phyloP scores from a whole-genome alignment of 1,139 yeast species.

The Debaryomycetaceae sp. region DNA sequence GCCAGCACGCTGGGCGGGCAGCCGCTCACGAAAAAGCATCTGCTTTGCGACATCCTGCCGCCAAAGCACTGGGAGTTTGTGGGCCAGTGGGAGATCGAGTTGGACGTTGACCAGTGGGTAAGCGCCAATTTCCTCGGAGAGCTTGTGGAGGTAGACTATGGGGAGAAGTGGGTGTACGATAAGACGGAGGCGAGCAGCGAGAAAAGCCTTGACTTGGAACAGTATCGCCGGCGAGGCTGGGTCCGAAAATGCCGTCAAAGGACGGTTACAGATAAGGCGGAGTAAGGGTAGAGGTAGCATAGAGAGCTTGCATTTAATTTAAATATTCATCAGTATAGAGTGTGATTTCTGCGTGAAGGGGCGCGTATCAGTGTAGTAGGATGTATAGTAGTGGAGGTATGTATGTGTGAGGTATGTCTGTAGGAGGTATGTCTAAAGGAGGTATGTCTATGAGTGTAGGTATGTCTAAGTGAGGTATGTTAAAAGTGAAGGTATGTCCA shows the following conservation, averaged over 20 bases:
- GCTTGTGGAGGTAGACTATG: constrained; percentile 49
- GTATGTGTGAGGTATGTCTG: no score
- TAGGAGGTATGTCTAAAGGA: no score
- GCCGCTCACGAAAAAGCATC: constrained; percentile 8
- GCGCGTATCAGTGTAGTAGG: no score
- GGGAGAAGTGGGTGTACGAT: constrained; percentile 76
- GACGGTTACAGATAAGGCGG: constrained; percentile 4
- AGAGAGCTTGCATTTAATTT: no score
- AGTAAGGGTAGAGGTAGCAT: no score
- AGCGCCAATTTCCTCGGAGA: constrained; percentile 35
- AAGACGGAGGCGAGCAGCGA: constrained; percentile 5
- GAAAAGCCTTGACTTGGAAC: constrained; percentile 2
- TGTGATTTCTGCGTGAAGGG: no score
- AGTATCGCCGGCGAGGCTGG: constrained; percentile 48
- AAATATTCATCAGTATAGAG: no score
- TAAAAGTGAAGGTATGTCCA: no score
- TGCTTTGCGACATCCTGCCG: constrained; percentile 32
- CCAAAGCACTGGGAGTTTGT: constrained; percentile 50
- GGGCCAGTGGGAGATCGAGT: constrained; percentile 48
- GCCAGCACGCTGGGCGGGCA: neutral
- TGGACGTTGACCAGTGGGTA: constrained; percentile 52
- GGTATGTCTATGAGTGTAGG: no score
- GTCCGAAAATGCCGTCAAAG: constrained; percentile 22
- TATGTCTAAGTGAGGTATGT: no score
- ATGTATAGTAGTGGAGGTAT: no score